These are phyloP conservation scores for Lodderomyces orthopsilosis DNA, from an alignment of 1,139 yeast species.

Conservation along the genomic window DNA sequence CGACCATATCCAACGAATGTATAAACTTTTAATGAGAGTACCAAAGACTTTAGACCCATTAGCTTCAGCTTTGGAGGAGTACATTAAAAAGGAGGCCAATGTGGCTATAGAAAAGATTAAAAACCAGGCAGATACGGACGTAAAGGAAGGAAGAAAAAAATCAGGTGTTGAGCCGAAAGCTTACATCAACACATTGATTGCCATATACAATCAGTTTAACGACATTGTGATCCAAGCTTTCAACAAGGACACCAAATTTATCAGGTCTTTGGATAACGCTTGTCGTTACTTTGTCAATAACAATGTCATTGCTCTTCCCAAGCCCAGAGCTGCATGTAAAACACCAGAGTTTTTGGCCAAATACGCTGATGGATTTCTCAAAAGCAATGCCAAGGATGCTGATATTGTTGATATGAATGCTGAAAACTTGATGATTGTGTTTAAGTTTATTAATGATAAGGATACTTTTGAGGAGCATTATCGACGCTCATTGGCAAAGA, in stretches of 20 bases:
- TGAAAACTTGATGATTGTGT: constrained; percentile 82
- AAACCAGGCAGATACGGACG: constrained; percentile 41
- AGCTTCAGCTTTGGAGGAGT: constrained; percentile 68
- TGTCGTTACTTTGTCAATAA: constrained; percentile 82
- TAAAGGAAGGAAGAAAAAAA: constrained; percentile 18
- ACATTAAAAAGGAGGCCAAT: constrained; percentile 71
- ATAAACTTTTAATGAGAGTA: constrained; percentile 69
- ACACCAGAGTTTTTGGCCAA: constrained; percentile 92
- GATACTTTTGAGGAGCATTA: constrained; percentile 95
- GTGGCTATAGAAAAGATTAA: constrained; percentile 67
- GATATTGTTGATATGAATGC: constrained; percentile 73
- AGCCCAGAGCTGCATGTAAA: constrained; percentile 45
- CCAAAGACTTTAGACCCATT: constrained; percentile 75
- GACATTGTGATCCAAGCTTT: constrained; percentile 69
- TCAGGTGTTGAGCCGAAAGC: constrained; percentile 66
- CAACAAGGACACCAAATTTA: constrained; percentile 73
- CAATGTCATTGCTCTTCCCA: constrained; percentile 76
- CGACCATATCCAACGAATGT: constrained; percentile 78
- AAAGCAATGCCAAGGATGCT: constrained; percentile 67
- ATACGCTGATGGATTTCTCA: constrained; percentile 81
- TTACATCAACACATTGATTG: constrained; percentile 75
- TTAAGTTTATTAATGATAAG: constrained; percentile 87
- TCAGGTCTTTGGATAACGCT: constrained; percentile 86
- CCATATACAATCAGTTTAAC: constrained; percentile 65
- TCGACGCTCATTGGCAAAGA: constrained; percentile 82